Evolutionary conservation across 164 flowering plant genomes (phyloP).

Genomic region (Tinospora cordifolia): DNA sequence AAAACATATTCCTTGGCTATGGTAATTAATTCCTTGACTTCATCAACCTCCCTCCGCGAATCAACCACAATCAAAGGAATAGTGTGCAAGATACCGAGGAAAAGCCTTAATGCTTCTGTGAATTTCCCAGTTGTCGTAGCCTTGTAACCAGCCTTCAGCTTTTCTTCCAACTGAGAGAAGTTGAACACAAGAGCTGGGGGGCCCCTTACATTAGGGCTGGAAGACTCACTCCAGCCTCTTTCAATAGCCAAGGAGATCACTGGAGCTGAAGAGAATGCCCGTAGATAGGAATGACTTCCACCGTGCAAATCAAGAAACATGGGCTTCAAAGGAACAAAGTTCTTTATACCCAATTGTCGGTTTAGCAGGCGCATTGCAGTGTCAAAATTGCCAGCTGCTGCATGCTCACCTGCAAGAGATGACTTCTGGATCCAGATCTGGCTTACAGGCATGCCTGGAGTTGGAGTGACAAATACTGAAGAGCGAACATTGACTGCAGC

Average conservation of each 20-base stretch:
- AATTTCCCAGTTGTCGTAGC: conserved; percentile 31
- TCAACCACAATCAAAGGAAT: conserved; percentile 46
- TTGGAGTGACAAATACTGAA: conserved; percentile 27
- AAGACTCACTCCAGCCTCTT: conserved; percentile 30
- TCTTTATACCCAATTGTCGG: conserved; percentile 33
- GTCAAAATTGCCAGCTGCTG: conserved; percentile 36
- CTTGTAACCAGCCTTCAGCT: conserved; percentile 26
- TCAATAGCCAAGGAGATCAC: conserved; percentile 29
- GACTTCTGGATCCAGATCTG: conserved; percentile 37
- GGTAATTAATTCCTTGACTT: conserved; percentile 37
- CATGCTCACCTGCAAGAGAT: conserved; percentile 37
- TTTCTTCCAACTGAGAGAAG: conserved; percentile 30
- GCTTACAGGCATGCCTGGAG: conserved; percentile 37
- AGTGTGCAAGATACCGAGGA: conserved; percentile 30
- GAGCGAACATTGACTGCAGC: conserved; percentile 17
- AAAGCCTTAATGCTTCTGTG: conserved; percentile 26
- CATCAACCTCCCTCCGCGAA: conserved; percentile 42
- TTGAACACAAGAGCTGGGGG: conserved; percentile 34
- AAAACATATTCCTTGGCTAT: conserved; percentile 40
- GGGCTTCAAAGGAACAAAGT: conserved; percentile 30
- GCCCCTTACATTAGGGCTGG: conserved; percentile 31
- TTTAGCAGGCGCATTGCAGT: conserved; percentile 35
- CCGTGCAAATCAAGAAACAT: conserved; percentile 29
- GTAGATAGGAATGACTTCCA: conserved; percentile 30
- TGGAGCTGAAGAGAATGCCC: conserved; percentile 27